Evolutionary conservation across 176 grass and related monocot genomes (phyloP).

Genomic region (maize (Zea mays)): DNA sequence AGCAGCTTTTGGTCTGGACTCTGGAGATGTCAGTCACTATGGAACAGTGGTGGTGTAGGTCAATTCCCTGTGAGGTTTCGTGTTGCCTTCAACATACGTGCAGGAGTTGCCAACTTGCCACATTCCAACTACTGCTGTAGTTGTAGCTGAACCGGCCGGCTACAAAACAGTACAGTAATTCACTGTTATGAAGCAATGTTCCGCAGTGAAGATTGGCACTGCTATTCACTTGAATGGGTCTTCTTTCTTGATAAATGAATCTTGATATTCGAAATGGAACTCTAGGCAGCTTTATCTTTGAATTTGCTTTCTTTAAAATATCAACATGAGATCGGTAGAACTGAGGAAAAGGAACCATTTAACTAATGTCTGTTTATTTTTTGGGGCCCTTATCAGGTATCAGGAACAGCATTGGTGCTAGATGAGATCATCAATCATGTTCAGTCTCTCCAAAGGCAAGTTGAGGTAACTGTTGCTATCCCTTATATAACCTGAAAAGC

Average conservation of each 20-base stretch:
- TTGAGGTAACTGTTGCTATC: slow-evolving; percentile 61
- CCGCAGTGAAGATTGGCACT: not conserved
- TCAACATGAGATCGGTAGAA: not conserved
- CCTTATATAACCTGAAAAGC: not conserved
- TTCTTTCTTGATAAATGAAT: not conserved
- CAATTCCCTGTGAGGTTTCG: slow-evolving; percentile 29
- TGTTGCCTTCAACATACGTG: slow-evolving; percentile 27
- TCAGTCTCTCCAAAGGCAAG: slow-evolving; percentile 90
- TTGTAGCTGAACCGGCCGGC: not conserved
- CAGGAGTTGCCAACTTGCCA: not conserved
- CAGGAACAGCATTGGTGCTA: slow-evolving; percentile 82
- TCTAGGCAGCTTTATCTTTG: not conserved
- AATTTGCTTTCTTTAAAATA: not conserved
- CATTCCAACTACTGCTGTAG: not conserved
- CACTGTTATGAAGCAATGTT: not conserved
- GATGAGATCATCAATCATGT: slow-evolving; percentile 99
- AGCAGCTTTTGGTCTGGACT: slow-evolving; percentile 12
- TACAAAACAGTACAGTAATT: not conserved
- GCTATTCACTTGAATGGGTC: not conserved
- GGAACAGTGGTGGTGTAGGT: slow-evolving; percentile 9
- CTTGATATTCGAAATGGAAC: not conserved
- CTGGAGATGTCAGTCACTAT: slow-evolving; percentile 19
- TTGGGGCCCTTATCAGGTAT: slow-evolving; percentile 55
- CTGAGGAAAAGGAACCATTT: not conserved
- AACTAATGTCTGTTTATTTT: not conserved